A percentile compares a stretch with the other conserved stretches of the same genome.
These are phyloP conservation scores for Chlorophyllum brunneum DNA, from an alignment of 768 basidiomycete genomes.

Conservation along the genomic window DNA sequence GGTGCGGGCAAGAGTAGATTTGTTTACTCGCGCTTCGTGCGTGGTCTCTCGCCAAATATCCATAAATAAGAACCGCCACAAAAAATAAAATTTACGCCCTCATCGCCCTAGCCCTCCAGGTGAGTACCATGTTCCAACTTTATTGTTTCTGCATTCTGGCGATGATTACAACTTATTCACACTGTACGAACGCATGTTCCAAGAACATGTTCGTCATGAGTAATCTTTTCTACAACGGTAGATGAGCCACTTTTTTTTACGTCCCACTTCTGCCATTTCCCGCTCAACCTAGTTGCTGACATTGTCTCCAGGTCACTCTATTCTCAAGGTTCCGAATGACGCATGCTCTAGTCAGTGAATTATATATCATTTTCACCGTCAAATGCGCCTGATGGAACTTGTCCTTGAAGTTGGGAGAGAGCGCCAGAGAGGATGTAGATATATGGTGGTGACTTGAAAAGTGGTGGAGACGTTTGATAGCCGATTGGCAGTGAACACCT, in stretches of 20 bases:
- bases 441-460: slow-evolving; percentile 72
- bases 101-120: slow-evolving; percentile 9
- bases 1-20: no score
- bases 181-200: slow-evolving; percentile 63
- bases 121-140: slow-evolving; percentile 19
- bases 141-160: slow-evolving; percentile 19
- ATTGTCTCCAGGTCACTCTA: background rate
- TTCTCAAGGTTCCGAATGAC: background rate
- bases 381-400: slow-evolving; percentile 81
- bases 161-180: slow-evolving; percentile 66
- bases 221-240: slow-evolving; percentile 77
- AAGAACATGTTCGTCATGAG: slow-evolving; percentile 43
- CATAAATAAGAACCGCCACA: no score
- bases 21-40: background rate
- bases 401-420: slow-evolving; percentile 85
- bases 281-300: background rate
- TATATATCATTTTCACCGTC: slow-evolving; percentile 45
- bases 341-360: slow-evolving; percentile 3
- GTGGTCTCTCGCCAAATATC: no score
- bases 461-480: slow-evolving; percentile 78
- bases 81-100: no score
- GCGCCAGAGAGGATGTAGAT: slow-evolving; percentile 80
- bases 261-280: slow-evolving; percentile 4
- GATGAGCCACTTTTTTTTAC: slow-evolving; percentile 47
- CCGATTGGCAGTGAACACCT: slow-evolving; percentile 64